Evolutionary conservation across 2,329 filamentous ascomycete species (phyloP), one percentile per base, ranked within the genome.

Genomic region (Gaeumannomyces sp.): DNA sequence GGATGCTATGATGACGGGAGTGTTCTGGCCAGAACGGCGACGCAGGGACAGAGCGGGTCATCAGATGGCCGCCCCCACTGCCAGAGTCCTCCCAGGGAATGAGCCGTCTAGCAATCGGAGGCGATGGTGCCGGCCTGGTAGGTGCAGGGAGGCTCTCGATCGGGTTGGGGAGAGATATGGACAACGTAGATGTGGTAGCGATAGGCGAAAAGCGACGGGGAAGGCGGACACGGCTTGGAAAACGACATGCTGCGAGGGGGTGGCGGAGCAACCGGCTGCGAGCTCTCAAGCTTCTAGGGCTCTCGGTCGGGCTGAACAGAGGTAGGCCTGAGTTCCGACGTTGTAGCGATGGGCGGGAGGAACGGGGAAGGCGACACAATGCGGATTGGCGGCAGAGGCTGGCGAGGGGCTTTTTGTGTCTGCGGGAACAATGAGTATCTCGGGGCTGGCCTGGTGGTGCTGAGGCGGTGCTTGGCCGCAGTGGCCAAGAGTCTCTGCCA

Each of bases 391-490:
- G 56, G 57, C 14, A 29, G 27, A 16, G 62, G 53, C 25, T 53
- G 56, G 16, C 56, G 56, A 25, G 61, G 53, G 22, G 29, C 25
- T n/a, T 33, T 27, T 11, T 53, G 29, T 14, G n/a, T 6, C 61
- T 58, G 62, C 16, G 62, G 62, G 27, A 63, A 63, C 10, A 63
- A 29, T 35, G 62, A 35, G 62, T 63, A 63, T 45, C 22, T 63
- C 27, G 62, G 53, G 14, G 56, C 45, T 25, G 61, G 45, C 45
- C 31, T 62, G 28, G 61, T 53, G n/a, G 45, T 33, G 61, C 33
- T 56, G 28, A 45, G 1, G 61, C 25, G 29, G 29, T 62, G 28
- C 45, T 29, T 56, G 28, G 61, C n/a, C 45, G 45, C 19, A 62
- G 61, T 11, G 61, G 61, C 61, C 61, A 62, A 27, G 61, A 25